phyloP scores from a whole-genome alignment of 345 rosid species.

The Syzygium aqueum region DNA sequence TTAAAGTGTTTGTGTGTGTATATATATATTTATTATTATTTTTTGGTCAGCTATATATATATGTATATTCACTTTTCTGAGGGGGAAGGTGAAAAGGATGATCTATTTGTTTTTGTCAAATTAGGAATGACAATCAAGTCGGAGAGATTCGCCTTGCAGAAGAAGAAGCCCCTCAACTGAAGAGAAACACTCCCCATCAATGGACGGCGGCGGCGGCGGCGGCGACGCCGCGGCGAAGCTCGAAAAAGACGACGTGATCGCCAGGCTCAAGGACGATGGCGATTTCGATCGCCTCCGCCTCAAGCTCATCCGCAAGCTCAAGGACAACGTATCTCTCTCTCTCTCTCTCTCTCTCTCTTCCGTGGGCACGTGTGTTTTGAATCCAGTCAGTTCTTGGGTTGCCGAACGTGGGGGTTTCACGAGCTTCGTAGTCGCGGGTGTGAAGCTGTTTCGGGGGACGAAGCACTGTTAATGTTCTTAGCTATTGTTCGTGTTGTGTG shows the following conservation, averaged over 20 bases:
- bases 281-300: conserved; percentile 62
- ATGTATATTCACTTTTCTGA: not conserved
- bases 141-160: not conserved
- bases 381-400: not conserved
- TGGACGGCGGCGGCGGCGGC: not conserved
- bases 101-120: not conserved
- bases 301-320: conserved; percentile 77
- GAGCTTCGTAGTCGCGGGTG: not conserved
- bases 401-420: not conserved
- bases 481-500: not conserved
- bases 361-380: not conserved
- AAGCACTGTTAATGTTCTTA: not conserved
- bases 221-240: not conserved
- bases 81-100: not conserved
- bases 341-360: not conserved
- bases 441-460: not conserved
- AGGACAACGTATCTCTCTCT: conserved; percentile 38
- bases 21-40: too few relatives aligned
- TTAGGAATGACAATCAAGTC: not conserved
- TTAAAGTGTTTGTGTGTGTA: too few relatives aligned
- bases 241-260: conserved; percentile 61
- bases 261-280: conserved; percentile 70
- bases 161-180: not conserved
- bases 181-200: not conserved
- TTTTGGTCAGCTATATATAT: too few relatives aligned